A percentile compares a stretch with the other conserved stretches of the same genome.
These are phyloP conservation scores for Ciborinia camelliae DNA, from an alignment of 2,329 filamentous ascomycete genomes.

Conservation along the genomic window DNA sequence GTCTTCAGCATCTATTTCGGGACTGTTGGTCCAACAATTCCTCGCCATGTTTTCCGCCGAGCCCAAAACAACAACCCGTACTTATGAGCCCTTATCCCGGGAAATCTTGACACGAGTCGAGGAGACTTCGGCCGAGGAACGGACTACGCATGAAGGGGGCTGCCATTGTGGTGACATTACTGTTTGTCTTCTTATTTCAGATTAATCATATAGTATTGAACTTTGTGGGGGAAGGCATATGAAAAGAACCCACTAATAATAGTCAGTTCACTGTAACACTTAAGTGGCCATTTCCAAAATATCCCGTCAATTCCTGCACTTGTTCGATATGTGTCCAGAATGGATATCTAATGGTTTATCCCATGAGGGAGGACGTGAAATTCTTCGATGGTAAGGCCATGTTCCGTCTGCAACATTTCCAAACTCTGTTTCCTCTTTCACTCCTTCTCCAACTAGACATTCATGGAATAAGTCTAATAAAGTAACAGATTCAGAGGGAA, in stretches of 20 bases:
- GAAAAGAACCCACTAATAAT: not conserved
- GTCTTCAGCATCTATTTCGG: not conserved
- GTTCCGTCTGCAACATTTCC: not conserved
- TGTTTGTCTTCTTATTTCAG: not conserved
- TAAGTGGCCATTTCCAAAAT: constrained; percentile 49
- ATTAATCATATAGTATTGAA: not conserved
- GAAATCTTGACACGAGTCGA: constrained; percentile 16
- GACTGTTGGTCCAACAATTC: not conserved
- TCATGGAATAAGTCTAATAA: not conserved
- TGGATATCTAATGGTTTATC: constrained; percentile 43
- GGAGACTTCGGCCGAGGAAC: constrained; percentile 21
- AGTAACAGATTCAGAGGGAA: constrained; percentile 6
- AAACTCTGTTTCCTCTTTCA: not conserved
- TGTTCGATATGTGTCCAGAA: constrained; percentile 62
- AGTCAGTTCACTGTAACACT: constrained; percentile 46
- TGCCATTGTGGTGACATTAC: constrained; percentile 52
- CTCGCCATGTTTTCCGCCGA: not conserved
- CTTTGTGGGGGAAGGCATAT: not conserved
- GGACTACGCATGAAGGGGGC: constrained; percentile 49
- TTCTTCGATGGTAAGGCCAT: constrained; percentile 21
- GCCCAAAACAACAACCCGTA: not conserved
- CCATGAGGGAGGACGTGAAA: constrained; percentile 24
- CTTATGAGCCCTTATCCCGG: constrained; percentile 14
- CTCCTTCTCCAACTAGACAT: not conserved
- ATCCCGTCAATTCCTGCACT: constrained; percentile 55